A percentile compares a stretch with the other conserved stretches of the same genome.
phyloP scores from a whole-genome alignment of 805 yeast species.

The Ogataea parapolymorpha region DNA sequence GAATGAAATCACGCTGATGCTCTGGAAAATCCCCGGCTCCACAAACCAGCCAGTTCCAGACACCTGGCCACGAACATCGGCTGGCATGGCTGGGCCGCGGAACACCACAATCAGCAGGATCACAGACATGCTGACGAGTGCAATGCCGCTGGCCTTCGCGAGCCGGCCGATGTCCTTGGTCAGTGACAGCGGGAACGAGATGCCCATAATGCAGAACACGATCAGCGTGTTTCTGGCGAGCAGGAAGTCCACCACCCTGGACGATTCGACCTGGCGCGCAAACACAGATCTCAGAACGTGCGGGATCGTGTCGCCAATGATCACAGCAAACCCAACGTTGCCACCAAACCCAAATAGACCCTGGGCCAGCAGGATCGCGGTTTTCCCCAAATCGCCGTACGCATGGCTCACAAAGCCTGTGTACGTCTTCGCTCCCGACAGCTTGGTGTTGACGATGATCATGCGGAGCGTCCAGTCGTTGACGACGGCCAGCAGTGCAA shows the following conservation, averaged over 20 bases:
- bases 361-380: constrained; percentile 67
- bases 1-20: constrained; percentile 89
- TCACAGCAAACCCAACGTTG: constrained; percentile 87
- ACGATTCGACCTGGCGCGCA: constrained; percentile 38
- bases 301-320: constrained; percentile 93
- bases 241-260: constrained; percentile 47
- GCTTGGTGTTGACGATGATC: constrained; percentile 76
- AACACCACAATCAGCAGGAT: constrained; percentile 71
- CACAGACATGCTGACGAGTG: constrained; percentile 76
- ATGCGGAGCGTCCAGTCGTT: constrained; percentile 86
- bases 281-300: constrained; percentile 74
- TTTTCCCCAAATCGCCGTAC: constrained; percentile 70
- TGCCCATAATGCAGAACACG: constrained; percentile 59
- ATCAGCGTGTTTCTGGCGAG: constrained; percentile 71
- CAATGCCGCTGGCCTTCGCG: constrained; percentile 85
- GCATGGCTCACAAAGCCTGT: constrained; percentile 82
- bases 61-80: constrained; percentile 46
- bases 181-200: constrained; percentile 81
- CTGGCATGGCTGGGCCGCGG: constrained; percentile 63
- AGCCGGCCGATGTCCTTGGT: constrained; percentile 77
- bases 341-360: constrained; percentile 94
- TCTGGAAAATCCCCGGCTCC: constrained; percentile 72
- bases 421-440: constrained; percentile 72
- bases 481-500: constrained; percentile 57
- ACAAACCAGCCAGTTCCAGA: constrained; percentile 46